These are phyloP conservation scores for Prunus campanulata DNA, from an alignment of 306 rosid species.

Conservation along the genomic window DNA sequence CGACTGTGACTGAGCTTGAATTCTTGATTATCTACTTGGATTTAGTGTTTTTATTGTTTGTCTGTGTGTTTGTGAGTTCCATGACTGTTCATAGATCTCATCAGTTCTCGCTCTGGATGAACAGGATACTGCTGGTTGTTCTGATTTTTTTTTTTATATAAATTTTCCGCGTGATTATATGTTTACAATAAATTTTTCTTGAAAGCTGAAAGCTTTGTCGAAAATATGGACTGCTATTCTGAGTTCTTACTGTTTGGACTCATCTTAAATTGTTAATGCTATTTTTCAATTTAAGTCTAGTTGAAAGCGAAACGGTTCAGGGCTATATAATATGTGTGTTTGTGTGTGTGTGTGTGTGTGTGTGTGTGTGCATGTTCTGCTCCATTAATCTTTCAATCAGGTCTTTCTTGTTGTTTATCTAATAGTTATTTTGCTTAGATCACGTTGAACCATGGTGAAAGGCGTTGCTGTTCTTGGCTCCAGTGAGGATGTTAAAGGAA, in stretches of 20 bases:
- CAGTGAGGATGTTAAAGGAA: conserved; percentile 67
- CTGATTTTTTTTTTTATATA: not conserved
- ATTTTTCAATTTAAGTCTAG: not conserved
- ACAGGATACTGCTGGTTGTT: not conserved
- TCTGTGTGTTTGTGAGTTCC: not conserved
- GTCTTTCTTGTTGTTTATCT: conserved; percentile 11
- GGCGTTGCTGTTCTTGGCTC: conserved; percentile 85
- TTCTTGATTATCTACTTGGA: not conserved
- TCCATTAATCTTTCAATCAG: not conserved
- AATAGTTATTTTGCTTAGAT: conserved; percentile 50
- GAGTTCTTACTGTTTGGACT: not conserved
- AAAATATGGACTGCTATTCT: not conserved
- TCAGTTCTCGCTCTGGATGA: not conserved
- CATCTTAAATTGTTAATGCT: not conserved
- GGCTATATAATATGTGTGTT: not conserved
- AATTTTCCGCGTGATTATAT: not conserved
- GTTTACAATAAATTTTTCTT: not conserved
- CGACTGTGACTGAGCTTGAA: not conserved
- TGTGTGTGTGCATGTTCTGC: not conserved
- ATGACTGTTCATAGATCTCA: conserved; percentile 4
- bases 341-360: no score
- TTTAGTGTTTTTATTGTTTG: not conserved
- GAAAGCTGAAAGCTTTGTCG: not conserved
- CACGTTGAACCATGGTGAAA: conserved; percentile 81
- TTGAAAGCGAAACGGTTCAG: not conserved